Conservation (phyloP, 208 protist genomes). For the Sergeia podlipaevii region DNA sequence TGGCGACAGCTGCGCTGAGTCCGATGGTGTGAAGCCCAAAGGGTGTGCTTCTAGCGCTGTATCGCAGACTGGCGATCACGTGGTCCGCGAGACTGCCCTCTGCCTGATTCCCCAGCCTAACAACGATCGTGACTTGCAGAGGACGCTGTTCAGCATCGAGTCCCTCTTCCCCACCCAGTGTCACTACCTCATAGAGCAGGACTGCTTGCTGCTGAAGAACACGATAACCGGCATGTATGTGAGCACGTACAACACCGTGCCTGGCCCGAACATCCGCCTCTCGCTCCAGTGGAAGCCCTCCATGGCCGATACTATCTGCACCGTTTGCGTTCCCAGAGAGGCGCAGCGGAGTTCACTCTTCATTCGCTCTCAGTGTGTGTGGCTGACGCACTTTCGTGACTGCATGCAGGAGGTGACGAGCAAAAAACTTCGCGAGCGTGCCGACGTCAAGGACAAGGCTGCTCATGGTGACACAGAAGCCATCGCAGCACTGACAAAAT, state of each 20-base stretch:
- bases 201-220: constrained; percentile 58
- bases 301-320: constrained; percentile 40
- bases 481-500: constrained; percentile 2
- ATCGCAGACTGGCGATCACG: neutral
- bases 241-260: constrained; percentile 25
- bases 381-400: constrained; percentile 47
- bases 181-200: constrained; percentile 59
- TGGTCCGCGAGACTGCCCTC: constrained; percentile 37
- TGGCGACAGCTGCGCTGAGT: no score
- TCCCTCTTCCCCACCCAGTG: constrained; percentile 57
- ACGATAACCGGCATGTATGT: constrained; percentile 65
- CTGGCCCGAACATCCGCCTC: constrained; percentile 30
- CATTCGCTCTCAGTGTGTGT: constrained; percentile 35
- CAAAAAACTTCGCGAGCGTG: constrained; percentile 10
- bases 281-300: constrained; percentile 55
- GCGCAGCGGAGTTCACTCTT: constrained; percentile 37
- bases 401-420: constrained; percentile 46
- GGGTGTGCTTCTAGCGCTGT: neutral
- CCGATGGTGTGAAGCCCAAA: constrained; percentile 2
- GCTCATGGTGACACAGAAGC: constrained; percentile 14
- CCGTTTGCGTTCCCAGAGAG: constrained; percentile 15
- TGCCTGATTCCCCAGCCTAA: constrained; percentile 57
- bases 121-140: constrained; percentile 30
- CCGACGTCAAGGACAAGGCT: constrained; percentile 7
- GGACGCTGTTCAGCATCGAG: constrained; percentile 57